Percentiles rank a stretch among this genome's conserved stretches.
These are phyloP conservation scores for Calonectria pteridis DNA, from an alignment of 2,329 filamentous ascomycete species.

Conservation along the genomic window DNA sequence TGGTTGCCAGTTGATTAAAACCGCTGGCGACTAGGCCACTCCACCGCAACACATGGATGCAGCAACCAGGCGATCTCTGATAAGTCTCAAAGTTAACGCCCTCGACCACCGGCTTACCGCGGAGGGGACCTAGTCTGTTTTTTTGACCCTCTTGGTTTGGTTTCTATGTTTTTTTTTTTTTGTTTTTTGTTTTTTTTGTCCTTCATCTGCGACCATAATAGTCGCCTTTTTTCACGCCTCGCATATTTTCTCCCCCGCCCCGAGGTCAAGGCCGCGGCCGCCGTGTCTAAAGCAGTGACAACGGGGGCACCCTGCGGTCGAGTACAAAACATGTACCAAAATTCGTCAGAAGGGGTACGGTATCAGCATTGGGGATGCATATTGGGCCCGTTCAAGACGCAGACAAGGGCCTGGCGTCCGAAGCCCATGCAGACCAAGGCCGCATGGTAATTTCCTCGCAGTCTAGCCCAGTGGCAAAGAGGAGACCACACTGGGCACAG, in stretches of 20 bases:
- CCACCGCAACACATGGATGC: slow-evolving; percentile 64
- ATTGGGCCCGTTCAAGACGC: slow-evolving; percentile 30
- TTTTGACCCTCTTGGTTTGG: slow-evolving; percentile 28
- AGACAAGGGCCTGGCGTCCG: slow-evolving; percentile 33
- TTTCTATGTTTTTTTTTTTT: slow-evolving; percentile 19
- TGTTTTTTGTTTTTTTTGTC: slow-evolving; percentile 14
- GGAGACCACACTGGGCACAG: slow-evolving; percentile 37
- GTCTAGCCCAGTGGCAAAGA: slow-evolving; percentile 45
- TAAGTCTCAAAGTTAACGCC: slow-evolving; percentile 49
- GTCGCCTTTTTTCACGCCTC: slow-evolving; percentile 12
- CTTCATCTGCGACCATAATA: slow-evolving; percentile 17
- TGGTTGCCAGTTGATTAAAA: slow-evolving; percentile 84
- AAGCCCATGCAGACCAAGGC: slow-evolving; percentile 44
- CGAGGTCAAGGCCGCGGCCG: slow-evolving; percentile 27
- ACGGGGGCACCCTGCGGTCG: slow-evolving; percentile 12
- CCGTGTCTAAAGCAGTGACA: slow-evolving; percentile 31
- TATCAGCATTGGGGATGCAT: slow-evolving; percentile 33
- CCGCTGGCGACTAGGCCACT: slow-evolving; percentile 72
- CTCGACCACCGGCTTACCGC: slow-evolving; percentile 44
- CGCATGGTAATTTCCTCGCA: slow-evolving; percentile 42
- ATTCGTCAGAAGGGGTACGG: slow-evolving; percentile 4
- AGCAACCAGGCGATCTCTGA: slow-evolving; percentile 62
- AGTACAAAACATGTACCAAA: slow-evolving; percentile 2
- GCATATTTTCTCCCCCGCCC: slow-evolving; percentile 14
- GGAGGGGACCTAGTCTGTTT: slow-evolving; percentile 40